Conservation (phyloP, 352 stramenopile species). For the Stramenopiles sp. region DNA sequence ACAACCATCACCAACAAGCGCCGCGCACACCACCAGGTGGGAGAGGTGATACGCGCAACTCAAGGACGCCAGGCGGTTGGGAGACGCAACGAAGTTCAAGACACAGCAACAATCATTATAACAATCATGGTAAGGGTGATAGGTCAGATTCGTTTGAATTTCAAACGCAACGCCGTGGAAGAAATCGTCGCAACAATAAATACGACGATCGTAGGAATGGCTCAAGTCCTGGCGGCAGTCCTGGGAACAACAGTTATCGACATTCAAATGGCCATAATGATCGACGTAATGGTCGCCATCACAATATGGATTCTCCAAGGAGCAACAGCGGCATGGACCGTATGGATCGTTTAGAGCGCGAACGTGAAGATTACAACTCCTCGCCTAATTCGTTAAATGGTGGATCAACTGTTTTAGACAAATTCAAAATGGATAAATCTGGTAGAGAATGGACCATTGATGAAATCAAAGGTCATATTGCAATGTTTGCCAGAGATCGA, state of each 20-base stretch:
- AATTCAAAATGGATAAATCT: not conserved
- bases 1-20: not conserved
- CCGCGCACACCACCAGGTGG: not conserved
- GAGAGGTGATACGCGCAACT: not conserved
- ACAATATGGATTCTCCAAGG: not conserved
- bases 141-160: not conserved
- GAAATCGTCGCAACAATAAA: not conserved
- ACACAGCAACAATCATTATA: not conserved
- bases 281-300: not conserved
- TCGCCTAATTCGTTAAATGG: not conserved
- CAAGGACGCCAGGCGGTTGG: not conserved
- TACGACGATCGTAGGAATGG: not conserved
- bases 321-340: not conserved
- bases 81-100: not conserved
- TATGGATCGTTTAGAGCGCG: not conserved
- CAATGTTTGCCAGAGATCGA: not conserved
- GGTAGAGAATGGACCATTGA: not conserved
- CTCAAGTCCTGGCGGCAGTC: not conserved
- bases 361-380: not conserved
- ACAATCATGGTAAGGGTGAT: not conserved
- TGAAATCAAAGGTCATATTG: not conserved
- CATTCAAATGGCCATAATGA: not conserved
- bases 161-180: not conserved
- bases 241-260: not conserved
- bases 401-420: not conserved